Evolutionary conservation across 2,329 filamentous ascomycete genomes (phyloP).

Genomic region (Fusarium transvaalense): DNA sequence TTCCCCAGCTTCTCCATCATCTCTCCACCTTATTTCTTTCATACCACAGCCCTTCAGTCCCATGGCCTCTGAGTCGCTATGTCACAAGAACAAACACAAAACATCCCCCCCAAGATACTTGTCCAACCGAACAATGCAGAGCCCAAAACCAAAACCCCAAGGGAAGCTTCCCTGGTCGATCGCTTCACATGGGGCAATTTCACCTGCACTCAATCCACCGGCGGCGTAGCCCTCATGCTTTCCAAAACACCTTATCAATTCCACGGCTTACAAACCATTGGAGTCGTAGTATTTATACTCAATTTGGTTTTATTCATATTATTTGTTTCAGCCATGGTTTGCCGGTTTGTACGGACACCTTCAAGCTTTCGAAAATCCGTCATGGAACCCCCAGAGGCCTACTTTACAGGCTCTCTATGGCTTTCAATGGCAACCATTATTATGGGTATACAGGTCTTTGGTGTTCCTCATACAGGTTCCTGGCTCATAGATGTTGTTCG

Average conservation of each 20-base stretch:
- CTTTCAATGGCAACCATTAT: slow-evolving; percentile 11
- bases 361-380: not conserved
- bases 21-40: not conserved
- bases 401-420: not conserved
- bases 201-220: slow-evolving; percentile 10
- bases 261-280: not conserved
- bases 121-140: not conserved
- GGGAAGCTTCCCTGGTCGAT: not conserved
- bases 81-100: not conserved
- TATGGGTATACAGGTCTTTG: slow-evolving; percentile 18
- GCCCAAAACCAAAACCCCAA: not conserved
- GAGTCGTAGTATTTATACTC: not conserved
- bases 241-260: not conserved
- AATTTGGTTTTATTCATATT: not conserved
- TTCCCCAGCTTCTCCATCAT: not conserved
- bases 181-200: slow-evolving; percentile 16
- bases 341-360: not conserved
- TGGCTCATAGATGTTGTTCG: not conserved
- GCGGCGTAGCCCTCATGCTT: slow-evolving; percentile 13
- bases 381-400: not conserved
- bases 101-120: not conserved
- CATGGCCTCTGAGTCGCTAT: not conserved
- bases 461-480: not conserved
- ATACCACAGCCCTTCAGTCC: no score
- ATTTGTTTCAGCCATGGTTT: not conserved